Conservation (phyloP, 176 grass and related monocot species). For the Rhynchospora breviuscula region DNA sequence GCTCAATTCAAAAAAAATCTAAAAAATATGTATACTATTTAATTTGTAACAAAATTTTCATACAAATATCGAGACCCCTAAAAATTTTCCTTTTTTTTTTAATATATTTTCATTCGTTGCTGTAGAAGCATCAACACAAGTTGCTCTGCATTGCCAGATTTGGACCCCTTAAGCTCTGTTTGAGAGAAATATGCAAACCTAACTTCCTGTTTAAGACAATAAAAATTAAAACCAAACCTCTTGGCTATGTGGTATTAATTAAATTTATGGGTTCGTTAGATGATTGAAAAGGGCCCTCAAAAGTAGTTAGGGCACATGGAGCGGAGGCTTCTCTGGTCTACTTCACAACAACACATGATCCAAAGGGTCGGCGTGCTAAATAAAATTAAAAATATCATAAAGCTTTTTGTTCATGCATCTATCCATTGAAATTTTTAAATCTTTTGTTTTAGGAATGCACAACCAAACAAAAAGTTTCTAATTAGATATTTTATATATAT, state of each 20-base stretch:
- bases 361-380: not conserved
- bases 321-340: not conserved
- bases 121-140: too few species aligned
- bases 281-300: conserved; percentile 1
- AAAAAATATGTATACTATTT: too few species aligned
- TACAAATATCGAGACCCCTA: too few species aligned
- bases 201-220: not conserved
- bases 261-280: not conserved
- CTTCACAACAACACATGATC: not conserved
- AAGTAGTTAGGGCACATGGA: conserved; percentile 9
- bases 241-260: not conserved
- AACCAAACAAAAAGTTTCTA: not conserved
- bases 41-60: too few species aligned
- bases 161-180: not conserved
- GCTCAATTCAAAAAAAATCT: too few species aligned
- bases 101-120: too few species aligned
- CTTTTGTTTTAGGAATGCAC: not conserved
- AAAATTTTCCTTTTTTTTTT: too few species aligned
- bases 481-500: not conserved
- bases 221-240: not conserved
- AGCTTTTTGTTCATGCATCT: not conserved
- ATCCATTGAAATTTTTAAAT: not conserved
- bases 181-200: not conserved
- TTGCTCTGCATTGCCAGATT: not conserved
- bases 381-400: not conserved